Conservation (phyloP, 805 yeast species). For the Jamesozyma piceae region DNA sequence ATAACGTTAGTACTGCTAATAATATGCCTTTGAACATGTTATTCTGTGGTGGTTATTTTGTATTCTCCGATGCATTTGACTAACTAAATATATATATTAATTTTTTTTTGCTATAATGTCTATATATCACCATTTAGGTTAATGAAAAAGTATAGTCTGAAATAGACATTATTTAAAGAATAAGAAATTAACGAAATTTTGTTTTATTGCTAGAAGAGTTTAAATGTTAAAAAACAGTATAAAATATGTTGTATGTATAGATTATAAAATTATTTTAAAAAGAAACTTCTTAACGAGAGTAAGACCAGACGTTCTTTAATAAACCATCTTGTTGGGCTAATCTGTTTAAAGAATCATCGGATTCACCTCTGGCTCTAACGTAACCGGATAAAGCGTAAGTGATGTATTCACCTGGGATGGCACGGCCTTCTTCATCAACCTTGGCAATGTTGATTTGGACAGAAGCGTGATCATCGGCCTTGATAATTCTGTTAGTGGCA, state of each 20-base stretch:
- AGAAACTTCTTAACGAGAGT: constrained; percentile 62
- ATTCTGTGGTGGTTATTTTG: no score
- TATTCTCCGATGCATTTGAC: no score
- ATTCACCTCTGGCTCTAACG: constrained; percentile 98
- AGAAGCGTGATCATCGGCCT: constrained; percentile 98
- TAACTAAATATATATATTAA: no score
- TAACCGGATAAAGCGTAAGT: constrained; percentile 95
- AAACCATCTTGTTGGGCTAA: constrained; percentile 98
- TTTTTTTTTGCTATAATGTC: no score
- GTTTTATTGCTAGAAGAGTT: neutral
- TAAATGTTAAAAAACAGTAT: no score
- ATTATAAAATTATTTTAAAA: no score
- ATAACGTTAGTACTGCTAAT: neutral
- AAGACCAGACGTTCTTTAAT: constrained; percentile 89
- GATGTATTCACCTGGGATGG: constrained; percentile 80
- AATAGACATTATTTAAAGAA: no score
- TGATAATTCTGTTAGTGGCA: constrained; percentile 99
- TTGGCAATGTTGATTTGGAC: constrained; percentile 98
- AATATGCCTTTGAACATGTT: neutral
- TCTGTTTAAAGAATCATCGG: constrained; percentile 98
- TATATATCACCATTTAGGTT: no score
- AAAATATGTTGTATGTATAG: neutral
- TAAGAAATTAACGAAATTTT: no score
- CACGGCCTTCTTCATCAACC: constrained; percentile 94
- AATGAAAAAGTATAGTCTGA: no score